Evolutionary conservation across 192 early-diverging fungal species (phyloP), one percentile per base, ranked within the genome.

Genomic region (Chytriomyces hyalinus): DNA sequence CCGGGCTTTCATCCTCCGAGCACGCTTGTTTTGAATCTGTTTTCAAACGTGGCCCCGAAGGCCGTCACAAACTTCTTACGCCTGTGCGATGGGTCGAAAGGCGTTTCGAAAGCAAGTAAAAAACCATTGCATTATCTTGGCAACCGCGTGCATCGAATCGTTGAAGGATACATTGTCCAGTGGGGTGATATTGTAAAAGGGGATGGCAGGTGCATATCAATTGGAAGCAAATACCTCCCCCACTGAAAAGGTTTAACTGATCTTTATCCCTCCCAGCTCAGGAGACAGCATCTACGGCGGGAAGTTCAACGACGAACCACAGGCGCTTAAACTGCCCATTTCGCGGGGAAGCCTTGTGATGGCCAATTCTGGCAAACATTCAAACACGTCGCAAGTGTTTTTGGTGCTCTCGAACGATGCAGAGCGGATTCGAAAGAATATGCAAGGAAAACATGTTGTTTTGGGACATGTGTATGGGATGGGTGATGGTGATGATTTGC

Each of bases 121-220:
- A 86, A 92, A 43, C 94, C 94, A 6, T 86, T 95, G 43, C 94
- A 95, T 67, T 98, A 92, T 83, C 88, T 89, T 44, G 87, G 89
- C 50, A 92, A 88, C 1, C 87, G 73, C 0, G 67, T 85, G 6
- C 82, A 81, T 67, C 87, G 93, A 46, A 81, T 96, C 28, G 94
- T 96, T 51, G 87, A 90, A 44, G 90, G 88, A 6, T 96, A 96
- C 80, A 93, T 95, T 91, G 86, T 91, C 36, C 96, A 98, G 78
- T 94, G 93, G 62, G 95, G 95, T 48, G 89, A 89, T 73, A 85
- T 82, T 65, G 79, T 78, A 8, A 75, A 72, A 22, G 65, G 61
- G 50, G 83, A 86, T 65, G 85, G 83, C 9, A 64, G 49, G 68
- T 70, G 47, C 49, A 22, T 17, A 9, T 4, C 13, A 46, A 67